Conservation (phyloP, 2,329 filamentous ascomycete genomes). For the Aschersonia sp. region DNA sequence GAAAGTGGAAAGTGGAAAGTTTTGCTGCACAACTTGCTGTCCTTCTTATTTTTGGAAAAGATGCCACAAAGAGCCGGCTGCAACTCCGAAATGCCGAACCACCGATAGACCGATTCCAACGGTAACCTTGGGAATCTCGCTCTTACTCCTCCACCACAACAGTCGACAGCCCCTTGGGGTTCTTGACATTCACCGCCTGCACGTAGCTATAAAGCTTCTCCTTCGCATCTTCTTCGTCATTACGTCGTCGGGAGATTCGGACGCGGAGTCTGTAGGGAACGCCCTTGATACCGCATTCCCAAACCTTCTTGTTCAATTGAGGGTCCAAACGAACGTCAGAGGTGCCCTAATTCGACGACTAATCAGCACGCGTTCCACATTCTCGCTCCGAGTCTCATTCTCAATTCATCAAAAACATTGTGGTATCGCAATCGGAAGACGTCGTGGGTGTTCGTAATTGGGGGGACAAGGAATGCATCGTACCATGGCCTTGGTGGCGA, state of each 20-base stretch:
- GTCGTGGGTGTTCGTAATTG: neutral
- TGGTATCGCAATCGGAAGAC: too few relatives aligned
- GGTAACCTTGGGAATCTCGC: slow-evolving; percentile 14
- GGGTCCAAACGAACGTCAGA: slow-evolving; percentile 95
- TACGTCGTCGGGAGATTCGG: slow-evolving; percentile 98
- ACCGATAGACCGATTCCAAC: slow-evolving; percentile 24
- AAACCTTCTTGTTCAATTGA: slow-evolving; percentile 99
- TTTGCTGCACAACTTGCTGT: slow-evolving; percentile 18
- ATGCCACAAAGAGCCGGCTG: slow-evolving; percentile 28
- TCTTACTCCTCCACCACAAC: slow-evolving; percentile 65
- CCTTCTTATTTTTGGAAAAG: slow-evolving; percentile 20
- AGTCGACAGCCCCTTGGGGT: slow-evolving; percentile 94
- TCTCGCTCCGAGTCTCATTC: neutral
- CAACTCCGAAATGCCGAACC: slow-evolving; percentile 32
- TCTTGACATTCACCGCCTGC: slow-evolving; percentile 99
- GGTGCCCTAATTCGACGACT: slow-evolving; percentile 55
- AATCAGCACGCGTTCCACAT: neutral
- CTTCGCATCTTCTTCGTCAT: slow-evolving; percentile 99
- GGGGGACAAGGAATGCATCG: slow-evolving; percentile 18
- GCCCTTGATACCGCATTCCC: slow-evolving; percentile 98
- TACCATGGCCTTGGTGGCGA: slow-evolving; percentile 94
- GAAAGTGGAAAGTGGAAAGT: slow-evolving; percentile 4
- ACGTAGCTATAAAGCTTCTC: slow-evolving; percentile 99
- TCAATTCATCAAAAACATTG: neutral
- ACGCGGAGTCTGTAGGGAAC: slow-evolving; percentile 94